These are phyloP conservation scores for Myochromella boudieri DNA, from an alignment of 768 basidiomycete species.

Conservation along the genomic window DNA sequence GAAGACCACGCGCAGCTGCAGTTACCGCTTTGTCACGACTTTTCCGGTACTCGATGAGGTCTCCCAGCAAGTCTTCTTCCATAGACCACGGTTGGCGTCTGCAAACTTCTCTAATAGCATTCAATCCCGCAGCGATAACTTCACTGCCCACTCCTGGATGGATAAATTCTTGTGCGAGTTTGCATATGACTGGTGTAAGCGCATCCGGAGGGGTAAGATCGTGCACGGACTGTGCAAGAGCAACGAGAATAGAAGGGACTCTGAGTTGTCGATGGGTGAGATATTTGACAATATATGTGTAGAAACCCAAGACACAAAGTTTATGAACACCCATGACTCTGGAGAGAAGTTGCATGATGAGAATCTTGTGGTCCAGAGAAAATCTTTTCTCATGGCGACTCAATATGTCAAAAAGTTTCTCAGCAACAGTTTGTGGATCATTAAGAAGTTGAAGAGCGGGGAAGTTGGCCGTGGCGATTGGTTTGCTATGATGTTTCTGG, in stretches of 20 bases:
- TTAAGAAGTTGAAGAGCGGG: constrained; percentile 90
- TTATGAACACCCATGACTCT: constrained; percentile 93
- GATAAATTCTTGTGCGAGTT: constrained; percentile 93
- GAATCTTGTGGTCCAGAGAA: constrained; percentile 94
- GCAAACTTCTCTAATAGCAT: constrained; percentile 94
- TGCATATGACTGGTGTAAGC: constrained; percentile 83
- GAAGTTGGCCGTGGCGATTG: constrained; percentile 62
- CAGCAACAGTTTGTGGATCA: constrained; percentile 94
- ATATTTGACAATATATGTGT: constrained; percentile 95
- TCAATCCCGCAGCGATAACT: constrained; percentile 95
- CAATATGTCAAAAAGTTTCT: constrained; percentile 87
- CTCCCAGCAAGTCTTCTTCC: constrained; percentile 90
- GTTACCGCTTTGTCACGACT: constrained; percentile 93
- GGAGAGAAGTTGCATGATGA: constrained; percentile 94
- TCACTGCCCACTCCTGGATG: constrained; percentile 96
- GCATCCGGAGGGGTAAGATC: constrained; percentile 94
- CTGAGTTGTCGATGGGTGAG: constrained; percentile 89
- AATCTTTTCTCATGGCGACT: constrained; percentile 91
- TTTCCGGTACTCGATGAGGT: constrained; percentile 93
- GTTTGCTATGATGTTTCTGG: constrained; percentile 36
- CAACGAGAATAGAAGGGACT: constrained; percentile 89
- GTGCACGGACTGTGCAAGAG: constrained; percentile 93
- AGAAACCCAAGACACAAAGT: constrained; percentile 90
- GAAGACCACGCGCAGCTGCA: constrained; percentile 81
- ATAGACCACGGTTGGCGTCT: constrained; percentile 94